A percentile compares a stretch with the other conserved stretches of the same genome.
Conservation (phyloP, 257 asterid genomes). For the Solanum clarkiae region DNA sequence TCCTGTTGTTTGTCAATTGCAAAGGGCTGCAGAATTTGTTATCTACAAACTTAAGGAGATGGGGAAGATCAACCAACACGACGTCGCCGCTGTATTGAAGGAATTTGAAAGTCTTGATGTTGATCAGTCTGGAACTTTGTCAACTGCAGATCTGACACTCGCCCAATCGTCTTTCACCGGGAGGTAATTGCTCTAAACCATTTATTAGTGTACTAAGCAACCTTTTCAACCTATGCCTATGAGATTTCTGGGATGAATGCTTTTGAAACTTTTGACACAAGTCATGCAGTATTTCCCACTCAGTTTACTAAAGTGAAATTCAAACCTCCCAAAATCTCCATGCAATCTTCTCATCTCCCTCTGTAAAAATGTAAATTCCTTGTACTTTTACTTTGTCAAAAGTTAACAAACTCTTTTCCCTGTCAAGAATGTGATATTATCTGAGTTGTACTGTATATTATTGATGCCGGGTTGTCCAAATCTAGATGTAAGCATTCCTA, state of each 20-base stretch:
- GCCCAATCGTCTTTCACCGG: constrained; percentile 34
- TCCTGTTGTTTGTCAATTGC: neutral
- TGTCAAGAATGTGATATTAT: neutral
- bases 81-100: constrained; percentile 38
- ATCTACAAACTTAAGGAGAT: constrained; percentile 78
- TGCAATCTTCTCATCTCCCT: neutral
- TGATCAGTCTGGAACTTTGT: constrained; percentile 88
- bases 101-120: constrained; percentile 70
- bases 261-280: neutral
- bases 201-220: neutral
- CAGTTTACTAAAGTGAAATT: neutral
- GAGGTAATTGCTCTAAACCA: constrained; percentile 1
- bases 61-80: constrained; percentile 84
- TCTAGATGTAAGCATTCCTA: neutral
- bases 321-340: neutral
- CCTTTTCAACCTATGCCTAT: neutral
- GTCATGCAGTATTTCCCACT: neutral
- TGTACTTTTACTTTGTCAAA: neutral
- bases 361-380: neutral
- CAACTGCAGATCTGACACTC: constrained; percentile 45
- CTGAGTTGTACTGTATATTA: neutral
- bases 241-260: neutral
- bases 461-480: neutral
- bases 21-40: constrained; percentile 69
- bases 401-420: neutral